Evolutionary conservation across 2,329 filamentous ascomycete genomes (phyloP), one percentile per base, ranked within the genome.

Genomic region (Aspergillus neoniger): DNA sequence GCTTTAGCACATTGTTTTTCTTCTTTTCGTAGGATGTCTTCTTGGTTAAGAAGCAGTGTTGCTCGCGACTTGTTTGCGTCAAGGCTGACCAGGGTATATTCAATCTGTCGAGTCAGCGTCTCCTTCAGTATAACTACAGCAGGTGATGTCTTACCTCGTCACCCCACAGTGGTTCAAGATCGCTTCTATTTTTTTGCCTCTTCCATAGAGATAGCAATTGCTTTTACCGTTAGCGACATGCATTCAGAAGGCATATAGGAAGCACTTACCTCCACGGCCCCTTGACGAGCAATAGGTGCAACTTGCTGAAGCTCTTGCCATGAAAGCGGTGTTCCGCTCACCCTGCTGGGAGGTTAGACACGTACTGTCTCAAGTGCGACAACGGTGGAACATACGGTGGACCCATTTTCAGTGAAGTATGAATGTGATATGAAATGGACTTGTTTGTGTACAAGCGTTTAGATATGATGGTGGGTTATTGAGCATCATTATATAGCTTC

Each of bases 131-230:
- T 4, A 8, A 17, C 1, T 8, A 5, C 9, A 4, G 21, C 1
- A 7, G 5, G 30, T 12, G 17, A 25, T 14, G 32, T 19, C 52
- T 17, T 55, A 64, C 62, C 48, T 64, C 62, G 30, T 64, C 62
- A 19, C 62, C 62, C 62, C 62, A 64, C 12, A 62, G n/a, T 10
- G 57, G 17, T 5, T 49, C 36, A 5, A 7, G 39, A n/a, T 61
- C 53, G 5, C 10, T 55, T 6, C 58, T 47, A 52, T 59, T 12
- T 10, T 23, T 56, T 15, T 60, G 60, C 32, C 57, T 43, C 15
- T 19, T 25, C 62, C 62, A 64, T 32, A 63, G 12, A 15, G 47
- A 53, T 14, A 63, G 38, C 14, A 63, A 44, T 63, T 63, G 62
- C 62, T 63, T 25, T 15, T 28, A 28, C 9, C 12, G 23, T 55